A percentile compares a stretch with the other conserved stretches of the same genome.
These are phyloP conservation scores for Leucocoprinus leucothites DNA, from an alignment of 768 basidiomycete genomes.

Conservation along the genomic window DNA sequence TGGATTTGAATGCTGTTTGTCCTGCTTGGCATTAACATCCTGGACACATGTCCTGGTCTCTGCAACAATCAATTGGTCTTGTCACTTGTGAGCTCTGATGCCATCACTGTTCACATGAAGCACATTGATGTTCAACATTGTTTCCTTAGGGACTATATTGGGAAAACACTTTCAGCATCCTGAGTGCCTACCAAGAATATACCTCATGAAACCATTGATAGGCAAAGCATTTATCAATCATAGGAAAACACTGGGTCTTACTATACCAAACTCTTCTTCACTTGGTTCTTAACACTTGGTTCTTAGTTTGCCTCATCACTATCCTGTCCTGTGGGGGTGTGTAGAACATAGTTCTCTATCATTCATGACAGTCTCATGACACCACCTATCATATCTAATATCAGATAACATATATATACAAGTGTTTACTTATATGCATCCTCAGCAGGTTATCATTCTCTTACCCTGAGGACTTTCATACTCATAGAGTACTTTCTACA, in stretches of 20 bases:
- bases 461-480: too few relatives aligned
- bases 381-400: too few relatives aligned
- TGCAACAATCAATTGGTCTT: conserved; percentile 20
- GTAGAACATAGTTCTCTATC: too few relatives aligned
- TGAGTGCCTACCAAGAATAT: conserved; percentile 31
- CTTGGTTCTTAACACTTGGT: too few relatives aligned
- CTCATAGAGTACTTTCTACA: too few relatives aligned
- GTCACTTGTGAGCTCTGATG: conserved; percentile 16
- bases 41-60: conserved; percentile 16
- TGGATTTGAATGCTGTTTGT: conserved; percentile 25
- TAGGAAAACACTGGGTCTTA: conserved; percentile 10
- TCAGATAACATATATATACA: too few relatives aligned
- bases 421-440: too few relatives aligned
- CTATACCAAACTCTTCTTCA: too few relatives aligned
- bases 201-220: conserved; percentile 34
- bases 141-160: conserved; percentile 30
- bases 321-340: too few relatives aligned
- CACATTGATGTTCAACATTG: conserved; percentile 27
- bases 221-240: conserved; percentile 13
- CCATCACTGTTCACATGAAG: conserved; percentile 26
- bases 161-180: conserved; percentile 16
- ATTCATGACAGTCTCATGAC: too few relatives aligned
- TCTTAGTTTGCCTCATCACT: too few relatives aligned
- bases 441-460: too few relatives aligned
- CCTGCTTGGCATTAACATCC: conserved; percentile 7